Percentiles rank a stretch among this genome's conserved stretches.
Conservation (phyloP, 805 yeast genomes). For the Schizosaccharomyces lindneri region DNA sequence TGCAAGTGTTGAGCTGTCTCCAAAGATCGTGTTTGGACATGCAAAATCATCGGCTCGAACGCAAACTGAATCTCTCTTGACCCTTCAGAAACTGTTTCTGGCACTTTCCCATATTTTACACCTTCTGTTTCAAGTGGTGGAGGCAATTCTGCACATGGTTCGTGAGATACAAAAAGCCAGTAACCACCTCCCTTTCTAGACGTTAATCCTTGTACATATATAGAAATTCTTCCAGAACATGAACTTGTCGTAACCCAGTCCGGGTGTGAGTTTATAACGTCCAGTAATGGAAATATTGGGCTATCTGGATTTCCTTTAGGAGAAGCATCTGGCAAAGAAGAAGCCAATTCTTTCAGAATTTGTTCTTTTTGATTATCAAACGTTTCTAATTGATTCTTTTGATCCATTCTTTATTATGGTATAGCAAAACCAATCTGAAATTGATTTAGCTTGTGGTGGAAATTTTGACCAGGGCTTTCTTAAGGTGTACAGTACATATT, state of each 20-base stretch:
- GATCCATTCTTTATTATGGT: not conserved
- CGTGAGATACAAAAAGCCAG: conserved; percentile 66
- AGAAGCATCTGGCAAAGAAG: conserved; percentile 26
- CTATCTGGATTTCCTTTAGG: conserved; percentile 76
- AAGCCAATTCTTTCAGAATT: conserved; percentile 5
- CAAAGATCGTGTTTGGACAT: conserved; percentile 48
- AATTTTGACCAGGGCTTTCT: too few relatives aligned
- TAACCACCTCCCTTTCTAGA: conserved; percentile 38
- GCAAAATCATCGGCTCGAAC: conserved; percentile 66
- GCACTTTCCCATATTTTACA: not conserved
- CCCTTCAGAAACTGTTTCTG: not conserved
- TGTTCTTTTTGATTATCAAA: conserved; percentile 4
- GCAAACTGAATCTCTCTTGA: conserved; percentile 29
- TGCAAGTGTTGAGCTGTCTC: conserved; percentile 35
- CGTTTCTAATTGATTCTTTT: not conserved
- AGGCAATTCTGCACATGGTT: conserved; percentile 19
- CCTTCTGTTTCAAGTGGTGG: conserved; percentile 13
- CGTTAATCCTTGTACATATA: conserved; percentile 54
- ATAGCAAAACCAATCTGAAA: not conserved
- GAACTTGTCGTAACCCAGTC: conserved; percentile 71
- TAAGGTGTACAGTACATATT: too few relatives aligned
- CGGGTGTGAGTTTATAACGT: conserved; percentile 32
- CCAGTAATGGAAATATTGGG: conserved; percentile 45
- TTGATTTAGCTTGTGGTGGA: too few relatives aligned
- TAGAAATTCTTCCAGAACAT: conserved; percentile 69